Evolutionary conservation across 208 protist genomes (phyloP), one percentile per base, ranked within the genome.

Genomic region (Crithidia mellificae): DNA sequence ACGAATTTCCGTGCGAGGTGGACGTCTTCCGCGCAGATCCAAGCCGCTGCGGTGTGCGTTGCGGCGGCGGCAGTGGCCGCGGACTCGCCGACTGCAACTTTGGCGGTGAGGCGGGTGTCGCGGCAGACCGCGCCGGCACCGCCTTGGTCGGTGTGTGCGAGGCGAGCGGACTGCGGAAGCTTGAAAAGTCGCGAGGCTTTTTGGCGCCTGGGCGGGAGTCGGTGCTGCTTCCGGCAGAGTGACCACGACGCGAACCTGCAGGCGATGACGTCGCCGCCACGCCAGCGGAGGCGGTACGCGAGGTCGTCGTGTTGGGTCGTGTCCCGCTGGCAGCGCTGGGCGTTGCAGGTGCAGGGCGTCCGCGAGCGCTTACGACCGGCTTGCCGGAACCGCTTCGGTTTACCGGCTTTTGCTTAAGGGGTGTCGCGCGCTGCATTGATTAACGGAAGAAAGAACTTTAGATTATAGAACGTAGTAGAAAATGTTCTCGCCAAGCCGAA

Each of bases 191-290:
- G n/a, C 29, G 22, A 22, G 15, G 57, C 38, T 54, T 67, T 22
- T 63, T 50, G 1, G 2, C 44, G 1, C 7, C 29, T 4, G 43
- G 7, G 57, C 43, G 43, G 17, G 57, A 63, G 44, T 52, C 57
- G 43, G 6, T 63, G 57, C 57, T 63, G 57, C 57, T 63, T 25
- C 57, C 44, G 29, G 43, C 11, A 9, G 57, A 63, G 22, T 19
- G 17, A 7, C 57, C 39, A 3, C 57, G 57, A 0, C 29, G 57
- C n/a, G n/a, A n/a, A 52, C 29, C 36, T 2, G 56, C 22, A 1
- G 2, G 8, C 15, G 38, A 24, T 5, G 56, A 50, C 17, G 29
- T 38, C 25, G 15, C 6, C 3, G 43, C 15, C 6, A 22, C 12
- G 15, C 57, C 43, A 29, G 22, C 44, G 41, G 25, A 49, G 5